These are phyloP conservation scores for Xerocomus brunneocitrinus DNA, from an alignment of 768 basidiomycete genomes.

Conservation along the genomic window DNA sequence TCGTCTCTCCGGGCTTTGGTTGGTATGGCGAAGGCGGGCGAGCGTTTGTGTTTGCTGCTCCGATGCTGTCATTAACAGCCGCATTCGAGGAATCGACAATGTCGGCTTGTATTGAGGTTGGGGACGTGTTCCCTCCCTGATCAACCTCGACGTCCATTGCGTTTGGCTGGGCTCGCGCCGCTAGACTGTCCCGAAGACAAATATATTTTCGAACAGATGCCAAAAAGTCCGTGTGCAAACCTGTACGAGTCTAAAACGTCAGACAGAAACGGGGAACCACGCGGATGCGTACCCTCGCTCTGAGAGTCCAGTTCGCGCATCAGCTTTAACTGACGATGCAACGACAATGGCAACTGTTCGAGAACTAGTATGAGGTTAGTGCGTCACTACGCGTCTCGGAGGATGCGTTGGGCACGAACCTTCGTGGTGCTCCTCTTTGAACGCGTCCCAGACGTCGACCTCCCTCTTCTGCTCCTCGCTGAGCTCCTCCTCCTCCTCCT, in stretches of 20 bases:
- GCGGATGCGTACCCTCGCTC: constrained; percentile 41
- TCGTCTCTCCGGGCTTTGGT: constrained; percentile 32
- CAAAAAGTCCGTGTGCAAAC: constrained; percentile 37
- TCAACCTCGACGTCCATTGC: neutral
- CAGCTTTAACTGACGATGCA: constrained; percentile 66
- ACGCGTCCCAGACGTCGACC: constrained; percentile 64
- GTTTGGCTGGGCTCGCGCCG: constrained; percentile 7
- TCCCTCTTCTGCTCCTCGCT: constrained; percentile 43
- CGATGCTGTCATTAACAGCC: neutral
- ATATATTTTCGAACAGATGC: constrained; percentile 48
- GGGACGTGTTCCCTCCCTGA: neutral
- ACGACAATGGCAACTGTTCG: constrained; percentile 71
- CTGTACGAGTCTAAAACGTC: constrained; percentile 24
- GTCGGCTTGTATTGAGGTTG: constrained; percentile 8
- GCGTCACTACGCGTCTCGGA: neutral
- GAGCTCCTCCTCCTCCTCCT: constrained; percentile 11
- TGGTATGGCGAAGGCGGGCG: neutral
- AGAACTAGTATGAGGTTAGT: constrained; percentile 43
- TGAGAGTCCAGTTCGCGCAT: constrained; percentile 72
- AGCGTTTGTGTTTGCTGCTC: neutral
- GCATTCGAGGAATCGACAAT: neutral
- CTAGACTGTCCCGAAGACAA: constrained; percentile 29
- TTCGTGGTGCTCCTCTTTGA: constrained; percentile 79
- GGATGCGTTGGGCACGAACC: constrained; percentile 35
- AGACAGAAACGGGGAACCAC: neutral